Evolutionary conservation across 2,329 filamentous ascomycete species (phyloP), one percentile per base, ranked within the genome.

Genomic region (Penicillium sclerotigenum): DNA sequence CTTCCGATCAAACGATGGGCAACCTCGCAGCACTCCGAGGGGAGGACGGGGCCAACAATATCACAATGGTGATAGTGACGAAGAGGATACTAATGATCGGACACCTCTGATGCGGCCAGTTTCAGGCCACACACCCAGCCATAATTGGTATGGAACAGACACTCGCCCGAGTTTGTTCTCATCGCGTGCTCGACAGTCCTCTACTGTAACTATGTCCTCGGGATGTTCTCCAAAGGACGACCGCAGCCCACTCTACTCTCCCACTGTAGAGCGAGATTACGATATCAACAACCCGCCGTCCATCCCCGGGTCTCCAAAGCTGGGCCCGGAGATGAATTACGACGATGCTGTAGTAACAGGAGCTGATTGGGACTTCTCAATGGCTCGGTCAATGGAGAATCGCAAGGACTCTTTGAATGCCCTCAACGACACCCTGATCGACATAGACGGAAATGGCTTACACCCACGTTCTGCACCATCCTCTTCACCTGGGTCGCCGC

Each of bases 221-320:
- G 66, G 61, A 52, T 67, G 59, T 48, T 71, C 71, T 20, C 68
- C 62, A 22, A 65, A 59, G 41, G 65, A 57, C 56, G 62, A 65
- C n/a, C 60, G 64, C 11, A 68, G 62, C 46, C 59, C 65, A 18
- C 46, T 57, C 1, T 62, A 61, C 46, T 56, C 65, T 22, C 63
- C 60, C 4, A 61, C 64, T 7, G 57, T 52, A 16, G 68, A 70
- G 40, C 69, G 68, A 9, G 79, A 80, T 45, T 84, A 84, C 71
- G 81, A 87, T 75, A 80, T 87, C 60, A 87, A 87, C 68, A 87
- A 87, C 59, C 84, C 84, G 11, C 84, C 84, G 0, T 87, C 84
- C 0, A 77, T 85, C 24, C 84, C 84, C 2, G 77, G 77, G 3
- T 85, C 83, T 48, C 84, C 84, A 0, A 79, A 78, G 43, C 61